Conservation (phyloP, 2,329 filamentous ascomycete genomes). For the Dactylellina drechsleri region DNA sequence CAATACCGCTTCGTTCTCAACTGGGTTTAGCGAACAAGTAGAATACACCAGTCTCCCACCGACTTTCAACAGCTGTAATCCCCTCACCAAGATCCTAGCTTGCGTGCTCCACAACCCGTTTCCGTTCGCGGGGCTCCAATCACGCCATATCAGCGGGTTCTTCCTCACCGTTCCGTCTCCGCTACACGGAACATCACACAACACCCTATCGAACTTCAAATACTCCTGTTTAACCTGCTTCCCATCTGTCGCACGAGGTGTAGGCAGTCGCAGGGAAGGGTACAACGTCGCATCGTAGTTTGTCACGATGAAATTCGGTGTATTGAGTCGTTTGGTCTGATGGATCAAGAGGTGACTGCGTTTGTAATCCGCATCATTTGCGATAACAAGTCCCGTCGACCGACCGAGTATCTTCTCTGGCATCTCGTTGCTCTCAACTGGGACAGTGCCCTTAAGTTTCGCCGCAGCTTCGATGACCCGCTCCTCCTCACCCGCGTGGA, state of each 20-base stretch:
- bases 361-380: slow-evolving; percentile 97
- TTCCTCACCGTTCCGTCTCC: slow-evolving; percentile 94
- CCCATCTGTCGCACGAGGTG: slow-evolving; percentile 65
- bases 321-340: slow-evolving; percentile 95
- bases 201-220: slow-evolving; percentile 94
- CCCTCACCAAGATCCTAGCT: slow-evolving; percentile 86
- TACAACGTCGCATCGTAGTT: slow-evolving; percentile 98
- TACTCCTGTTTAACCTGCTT: slow-evolving; percentile 71
- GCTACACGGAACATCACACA: slow-evolving; percentile 96
- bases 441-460: slow-evolving; percentile 56
- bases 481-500: slow-evolving; percentile 91
- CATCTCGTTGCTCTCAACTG: slow-evolving; percentile 57
- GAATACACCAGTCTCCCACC: slow-evolving; percentile 96
- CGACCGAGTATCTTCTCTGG: slow-evolving; percentile 70
- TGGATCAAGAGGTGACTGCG: slow-evolving; percentile 97
- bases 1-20: slow-evolving; percentile 95
- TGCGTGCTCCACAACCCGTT: slow-evolving; percentile 89
- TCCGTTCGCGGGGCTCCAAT: slow-evolving; percentile 89
- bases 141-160: slow-evolving; percentile 92
- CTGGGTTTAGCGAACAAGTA: slow-evolving; percentile 97
- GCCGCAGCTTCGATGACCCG: slow-evolving; percentile 67
- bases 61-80: slow-evolving; percentile 94
- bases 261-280: slow-evolving; percentile 86
- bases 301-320: slow-evolving; percentile 94
- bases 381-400: slow-evolving; percentile 89